A percentile compares a stretch with the other conserved stretches of the same genome.
Conservation (phyloP, 768 basidiomycete genomes). For the Obba rivulosa region DNA sequence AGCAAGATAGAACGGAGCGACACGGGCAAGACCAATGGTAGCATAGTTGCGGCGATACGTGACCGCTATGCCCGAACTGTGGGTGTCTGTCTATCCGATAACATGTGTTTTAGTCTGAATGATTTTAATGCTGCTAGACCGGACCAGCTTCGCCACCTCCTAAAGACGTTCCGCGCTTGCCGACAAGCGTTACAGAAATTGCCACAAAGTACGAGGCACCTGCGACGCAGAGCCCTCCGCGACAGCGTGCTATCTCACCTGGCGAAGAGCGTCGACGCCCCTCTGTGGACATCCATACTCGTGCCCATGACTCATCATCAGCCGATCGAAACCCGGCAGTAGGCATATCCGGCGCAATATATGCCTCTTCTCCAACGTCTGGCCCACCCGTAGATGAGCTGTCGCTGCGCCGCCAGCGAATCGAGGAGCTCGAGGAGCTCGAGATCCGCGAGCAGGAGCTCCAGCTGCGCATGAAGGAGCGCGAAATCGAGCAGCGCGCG, state of each 20-base stretch:
- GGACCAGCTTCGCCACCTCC: slow-evolving; percentile 48
- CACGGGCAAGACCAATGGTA: slow-evolving; percentile 47
- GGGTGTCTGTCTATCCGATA: slow-evolving; percentile 18
- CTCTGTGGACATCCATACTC: slow-evolving; percentile 9
- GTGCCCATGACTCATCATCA: slow-evolving; percentile 5
- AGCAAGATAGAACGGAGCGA: slow-evolving; percentile 42
- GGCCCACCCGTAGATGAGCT: slow-evolving; percentile 23
- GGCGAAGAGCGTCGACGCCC: slow-evolving; percentile 16
- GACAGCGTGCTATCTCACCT: slow-evolving; percentile 31
- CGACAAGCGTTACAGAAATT: slow-evolving; percentile 57
- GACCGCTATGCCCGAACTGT: slow-evolving; percentile 57
- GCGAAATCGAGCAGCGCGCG: slow-evolving; percentile 42
- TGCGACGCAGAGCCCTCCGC: slow-evolving; percentile 29
- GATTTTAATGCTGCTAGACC: slow-evolving; percentile 28
- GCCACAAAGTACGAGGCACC: slow-evolving; percentile 53
- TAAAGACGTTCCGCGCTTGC: slow-evolving; percentile 58
- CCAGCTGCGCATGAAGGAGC: slow-evolving; percentile 33
- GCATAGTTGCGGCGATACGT: slow-evolving; percentile 66
- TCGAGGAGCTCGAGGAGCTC: slow-evolving; percentile 46
- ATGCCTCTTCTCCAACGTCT: slow-evolving; percentile 1
- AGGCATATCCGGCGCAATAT: background rate
- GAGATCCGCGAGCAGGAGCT: slow-evolving; percentile 54
- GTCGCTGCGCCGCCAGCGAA: slow-evolving; percentile 33
- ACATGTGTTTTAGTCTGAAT: too few species aligned
- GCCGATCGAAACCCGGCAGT: background rate